Evolutionary conservation across 192 early-diverging fungal genomes (phyloP).

Genomic region (Anaeromyces robustus): DNA sequence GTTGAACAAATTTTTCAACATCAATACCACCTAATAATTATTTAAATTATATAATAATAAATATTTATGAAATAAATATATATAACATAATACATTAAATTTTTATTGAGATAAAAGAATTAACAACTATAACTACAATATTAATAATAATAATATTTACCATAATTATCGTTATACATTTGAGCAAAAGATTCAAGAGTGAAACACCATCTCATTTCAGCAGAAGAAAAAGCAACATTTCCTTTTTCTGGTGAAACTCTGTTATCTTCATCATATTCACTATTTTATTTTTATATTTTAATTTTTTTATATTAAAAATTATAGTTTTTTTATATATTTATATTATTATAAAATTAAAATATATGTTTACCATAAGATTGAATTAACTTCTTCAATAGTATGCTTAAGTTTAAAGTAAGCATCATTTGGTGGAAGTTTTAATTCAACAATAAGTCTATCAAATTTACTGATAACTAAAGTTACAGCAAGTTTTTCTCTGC

Average conservation of each 20-base stretch:
- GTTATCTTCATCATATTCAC: conserved; percentile 29
- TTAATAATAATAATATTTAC: conserved; percentile 13
- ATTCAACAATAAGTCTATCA: conserved; percentile 90
- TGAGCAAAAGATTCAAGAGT: conserved; percentile 79
- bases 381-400: conserved; percentile 92
- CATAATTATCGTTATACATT: conserved; percentile 69
- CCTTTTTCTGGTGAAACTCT: conserved; percentile 83
- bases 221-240: conserved; percentile 90
- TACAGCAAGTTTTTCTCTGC: conserved; percentile 61
- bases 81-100: too few relatives aligned
- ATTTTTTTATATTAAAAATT: conserved; percentile 5
- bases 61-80: background rate
- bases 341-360: conserved; percentile 8
- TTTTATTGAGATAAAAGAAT: too few relatives aligned
- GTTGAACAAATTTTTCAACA: conserved; percentile 65
- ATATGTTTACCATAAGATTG: conserved; percentile 31
- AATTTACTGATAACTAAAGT: conserved; percentile 94
- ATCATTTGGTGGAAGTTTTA: conserved; percentile 89
- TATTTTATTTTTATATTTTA: too few relatives aligned
- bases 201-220: conserved; percentile 85
- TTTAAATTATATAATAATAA: conserved; percentile 10
- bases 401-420: conserved; percentile 93
- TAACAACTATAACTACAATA: background rate
- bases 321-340: background rate
- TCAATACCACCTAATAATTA: conserved; percentile 33